Base-by-base conservation (phyloP, 257 asterid species). In the Lycium ferocissimum region DNA sequence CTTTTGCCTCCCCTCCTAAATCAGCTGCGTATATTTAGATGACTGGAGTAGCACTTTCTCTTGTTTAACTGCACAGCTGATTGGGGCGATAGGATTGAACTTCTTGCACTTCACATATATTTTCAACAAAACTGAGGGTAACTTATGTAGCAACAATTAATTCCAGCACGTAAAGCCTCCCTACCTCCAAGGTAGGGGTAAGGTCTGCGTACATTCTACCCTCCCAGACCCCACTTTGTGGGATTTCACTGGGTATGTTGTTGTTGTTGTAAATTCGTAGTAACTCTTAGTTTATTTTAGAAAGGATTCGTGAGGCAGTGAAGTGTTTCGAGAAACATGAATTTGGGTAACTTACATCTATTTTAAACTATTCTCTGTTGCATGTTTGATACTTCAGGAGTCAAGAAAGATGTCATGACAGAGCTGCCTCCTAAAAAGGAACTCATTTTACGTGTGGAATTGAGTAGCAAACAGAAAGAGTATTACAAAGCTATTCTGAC, bases 391-490 rank as follows among this genome's bases (percentile, higher is more conserved):
- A 63, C 87, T 90, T 87, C 92, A 97, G 99, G 99, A 89, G 91
- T 97, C 83, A 97, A 97, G 90, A 97, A 94, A 87, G 99, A 97
- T 87, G 99, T 97, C 85, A 89, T 94, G 98, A 97, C 93, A 87
- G 98, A 95, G 82, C 81, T 97, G 53, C 98, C 98, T 73, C 99
- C 98, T 63, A 97, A 97, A 90, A 97, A 90, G 87, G 99, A 97
- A 92, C 94, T 97, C 83, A 97, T 97, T 88, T 87, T 97, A 84
- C 99, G 98, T 66, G 97, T 97, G 15, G 99, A 97, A 83, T 90
- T 97, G 90, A 97, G 99, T 90, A 93, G 91, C 92, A 91, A 83
- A 91, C 99, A 97, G 90, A 97, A 97, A 87, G 99, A 97, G 85
- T 95, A 97, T 85, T 97, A 97, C 91, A 97, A 95, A 84, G 98